phyloP scores from a whole-genome alignment of 108 stramenopile genomes.

The Thalassiosira profunda region DNA sequence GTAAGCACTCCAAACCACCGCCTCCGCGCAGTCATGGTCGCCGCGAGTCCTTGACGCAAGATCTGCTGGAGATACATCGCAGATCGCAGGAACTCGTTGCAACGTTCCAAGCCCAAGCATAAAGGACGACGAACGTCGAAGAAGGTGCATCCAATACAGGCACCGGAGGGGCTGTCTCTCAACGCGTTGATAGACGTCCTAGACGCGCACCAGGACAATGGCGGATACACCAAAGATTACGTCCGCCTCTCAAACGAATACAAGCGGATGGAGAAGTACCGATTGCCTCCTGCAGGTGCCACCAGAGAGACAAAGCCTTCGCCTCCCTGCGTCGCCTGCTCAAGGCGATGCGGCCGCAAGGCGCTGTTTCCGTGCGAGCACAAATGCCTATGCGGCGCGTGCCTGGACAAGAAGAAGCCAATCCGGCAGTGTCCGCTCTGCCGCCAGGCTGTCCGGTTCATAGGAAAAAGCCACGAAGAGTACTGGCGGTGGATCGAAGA shows the following conservation, averaged over 20 bases:
- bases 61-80: no score
- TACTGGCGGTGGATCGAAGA: constrained; percentile 34
- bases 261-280: constrained; percentile 17
- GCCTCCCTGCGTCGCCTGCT: constrained; percentile 8
- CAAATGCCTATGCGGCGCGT: constrained; percentile 16
- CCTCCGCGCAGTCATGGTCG: no score
- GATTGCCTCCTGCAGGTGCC: not conserved
- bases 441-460: not conserved
- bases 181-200: no score
- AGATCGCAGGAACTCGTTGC: no score
- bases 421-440: constrained; percentile 29
- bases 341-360: not conserved
- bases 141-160: not conserved
- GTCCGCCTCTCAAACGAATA: constrained; percentile 12
- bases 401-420: not conserved
- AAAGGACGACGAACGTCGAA: no score
- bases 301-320: not conserved
- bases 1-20: no score
- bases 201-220: no score
- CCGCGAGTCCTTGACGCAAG: no score
- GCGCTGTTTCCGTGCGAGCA: constrained; percentile 33
- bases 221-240: constrained; percentile 26
- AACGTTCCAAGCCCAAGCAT: no score
- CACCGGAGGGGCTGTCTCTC: no score
- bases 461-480: constrained; percentile 1